Evolutionary conservation across 2,329 filamentous ascomycete genomes (phyloP).

Genomic region (Capronia americana): DNA sequence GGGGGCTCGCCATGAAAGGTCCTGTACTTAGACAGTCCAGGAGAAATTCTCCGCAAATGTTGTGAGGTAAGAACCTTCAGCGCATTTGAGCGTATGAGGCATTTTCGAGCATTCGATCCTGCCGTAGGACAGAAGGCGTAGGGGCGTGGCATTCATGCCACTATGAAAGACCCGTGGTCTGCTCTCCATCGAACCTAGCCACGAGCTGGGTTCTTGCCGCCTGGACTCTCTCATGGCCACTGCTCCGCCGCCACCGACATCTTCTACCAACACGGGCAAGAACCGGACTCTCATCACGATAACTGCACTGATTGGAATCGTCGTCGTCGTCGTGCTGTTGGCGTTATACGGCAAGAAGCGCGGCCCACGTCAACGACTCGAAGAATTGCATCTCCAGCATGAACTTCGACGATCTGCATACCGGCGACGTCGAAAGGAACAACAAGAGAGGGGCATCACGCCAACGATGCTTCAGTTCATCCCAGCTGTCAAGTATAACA

Average conservation of each 20-base stretch:
- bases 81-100: not conserved
- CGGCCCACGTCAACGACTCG: conserved; percentile 5
- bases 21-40: not conserved
- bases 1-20: not conserved
- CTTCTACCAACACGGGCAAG: conserved; percentile 1
- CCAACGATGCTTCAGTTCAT: conserved; percentile 12
- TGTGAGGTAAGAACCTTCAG: conserved; percentile 2
- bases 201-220: no score
- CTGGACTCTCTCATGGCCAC: conserved; percentile 13
- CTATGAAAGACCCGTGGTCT: not conserved
- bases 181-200: not conserved
- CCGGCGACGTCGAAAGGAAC: conserved; percentile 7
- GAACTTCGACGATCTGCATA: conserved; percentile 17
- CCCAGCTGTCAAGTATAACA: conserved; percentile 8
- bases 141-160: not conserved
- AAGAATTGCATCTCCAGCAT: conserved; percentile 5
- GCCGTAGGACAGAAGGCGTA: not conserved
- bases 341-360: conserved; percentile 8
- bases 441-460: not conserved
- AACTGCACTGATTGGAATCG: conserved; percentile 9
- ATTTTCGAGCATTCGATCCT: conserved; percentile 8
- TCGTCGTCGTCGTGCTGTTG: conserved; percentile 13
- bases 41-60: not conserved
- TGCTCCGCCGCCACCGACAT: not conserved
- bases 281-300: conserved; percentile 19